Conservation (phyloP, 2,329 filamentous ascomycete species). For the Scortechinia acanthostroma region DNA sequence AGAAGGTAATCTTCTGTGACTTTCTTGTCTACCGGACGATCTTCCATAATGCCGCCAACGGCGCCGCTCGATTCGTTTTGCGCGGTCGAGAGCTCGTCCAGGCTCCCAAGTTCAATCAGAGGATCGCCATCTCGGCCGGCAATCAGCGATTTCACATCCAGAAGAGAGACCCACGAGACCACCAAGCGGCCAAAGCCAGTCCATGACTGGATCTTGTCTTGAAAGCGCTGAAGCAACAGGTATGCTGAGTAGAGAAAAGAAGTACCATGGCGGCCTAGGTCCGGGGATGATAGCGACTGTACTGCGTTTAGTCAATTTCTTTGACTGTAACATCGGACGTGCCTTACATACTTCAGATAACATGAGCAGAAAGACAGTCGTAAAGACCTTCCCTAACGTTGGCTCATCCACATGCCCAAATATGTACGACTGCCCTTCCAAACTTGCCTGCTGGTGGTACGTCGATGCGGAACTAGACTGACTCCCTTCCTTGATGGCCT, state of each 20-base stretch:
- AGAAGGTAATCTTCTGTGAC: conserved; percentile 10
- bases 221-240: conserved; percentile 7
- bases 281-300: conserved; percentile 13
- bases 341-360: conserved; percentile 21
- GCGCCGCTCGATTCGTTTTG: not conserved
- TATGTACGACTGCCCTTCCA: conserved; percentile 16
- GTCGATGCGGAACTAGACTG: conserved; percentile 15
- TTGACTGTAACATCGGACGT: not conserved
- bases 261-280: conserved; percentile 13
- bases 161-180: conserved; percentile 19
- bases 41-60: not conserved
- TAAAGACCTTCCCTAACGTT: conserved; percentile 14
- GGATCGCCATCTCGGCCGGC: conserved; percentile 23
- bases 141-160: conserved; percentile 22
- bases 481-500: conserved; percentile 13
- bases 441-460: conserved; percentile 18
- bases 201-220: conserved; percentile 15
- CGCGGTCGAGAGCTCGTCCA: conserved; percentile 7
- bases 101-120: conserved; percentile 14
- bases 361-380: conserved; percentile 20
- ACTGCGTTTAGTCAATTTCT: too few species aligned
- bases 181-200: conserved; percentile 15
- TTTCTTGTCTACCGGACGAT: conserved; percentile 8
- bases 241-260: not conserved
- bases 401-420: conserved; percentile 13